Evolutionary conservation across 2,329 filamentous ascomycete genomes (phyloP).

Genomic region (Xylaria sp.): DNA sequence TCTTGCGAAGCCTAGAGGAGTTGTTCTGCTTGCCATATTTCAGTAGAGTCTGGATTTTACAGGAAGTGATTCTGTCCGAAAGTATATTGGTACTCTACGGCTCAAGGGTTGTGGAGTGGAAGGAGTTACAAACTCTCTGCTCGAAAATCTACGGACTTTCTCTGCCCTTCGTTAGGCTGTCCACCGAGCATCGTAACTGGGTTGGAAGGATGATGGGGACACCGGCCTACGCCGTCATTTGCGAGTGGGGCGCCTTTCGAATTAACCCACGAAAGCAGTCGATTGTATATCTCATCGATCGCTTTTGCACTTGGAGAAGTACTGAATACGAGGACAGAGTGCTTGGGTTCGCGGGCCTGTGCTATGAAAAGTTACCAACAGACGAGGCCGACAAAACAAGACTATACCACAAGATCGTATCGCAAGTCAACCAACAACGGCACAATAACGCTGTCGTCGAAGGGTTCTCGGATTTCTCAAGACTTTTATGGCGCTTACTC

Average conservation of each 20-base stretch:
- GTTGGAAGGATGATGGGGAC: not conserved
- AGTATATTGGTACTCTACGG: not conserved
- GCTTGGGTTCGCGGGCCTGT: not conserved
- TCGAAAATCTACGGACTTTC: not conserved
- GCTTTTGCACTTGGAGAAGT: not conserved
- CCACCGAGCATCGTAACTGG: not conserved
- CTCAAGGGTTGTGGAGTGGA: not conserved
- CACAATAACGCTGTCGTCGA: not conserved
- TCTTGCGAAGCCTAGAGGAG: not conserved
- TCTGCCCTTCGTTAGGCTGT: not conserved
- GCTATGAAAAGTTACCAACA: not conserved
- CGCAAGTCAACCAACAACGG: not conserved
- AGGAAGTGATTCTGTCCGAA: not conserved
- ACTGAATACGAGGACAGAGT: not conserved
- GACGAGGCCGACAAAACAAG: not conserved
- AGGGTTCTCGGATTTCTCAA: too few species aligned
- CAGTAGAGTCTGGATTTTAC: not conserved
- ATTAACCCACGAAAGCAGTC: not conserved
- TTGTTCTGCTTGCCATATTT: not conserved
- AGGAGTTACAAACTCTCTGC: not conserved
- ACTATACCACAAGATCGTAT: not conserved
- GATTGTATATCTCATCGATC: not conserved
- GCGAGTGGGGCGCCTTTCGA: not conserved
- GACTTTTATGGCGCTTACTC: too few species aligned
- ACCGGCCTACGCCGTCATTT: not conserved